A percentile compares a stretch with the other conserved stretches of the same genome.
Evolutionary conservation across 176 grass and related monocot species (phyloP).

Genomic region (Avena atlantica): DNA sequence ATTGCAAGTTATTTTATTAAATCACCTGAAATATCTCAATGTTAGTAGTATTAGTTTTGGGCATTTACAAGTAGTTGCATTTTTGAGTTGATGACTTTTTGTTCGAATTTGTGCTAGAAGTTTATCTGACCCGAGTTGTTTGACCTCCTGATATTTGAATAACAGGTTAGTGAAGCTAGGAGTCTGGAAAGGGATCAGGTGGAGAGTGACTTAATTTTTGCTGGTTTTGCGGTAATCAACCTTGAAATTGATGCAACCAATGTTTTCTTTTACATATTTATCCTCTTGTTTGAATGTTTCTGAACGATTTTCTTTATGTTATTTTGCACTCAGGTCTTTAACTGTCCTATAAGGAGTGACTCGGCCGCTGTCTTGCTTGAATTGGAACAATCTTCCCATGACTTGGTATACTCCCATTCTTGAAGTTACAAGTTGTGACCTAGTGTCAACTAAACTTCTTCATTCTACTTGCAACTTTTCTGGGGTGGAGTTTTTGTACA

Average conservation of each 20-base stretch:
- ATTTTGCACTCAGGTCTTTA: conserved; percentile 78
- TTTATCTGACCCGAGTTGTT: conserved; percentile 29
- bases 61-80: conserved; percentile 8
- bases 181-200: conserved; percentile 88
- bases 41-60: not conserved
- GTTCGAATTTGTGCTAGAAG: conserved; percentile 13
- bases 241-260: not conserved
- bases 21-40: conserved; percentile 7
- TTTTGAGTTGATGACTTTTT: conserved; percentile 1
- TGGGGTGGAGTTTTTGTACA: not conserved
- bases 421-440: not conserved
- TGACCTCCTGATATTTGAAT: conserved; percentile 38
- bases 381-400: conserved; percentile 92
- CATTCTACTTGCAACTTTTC: conserved; percentile 4
- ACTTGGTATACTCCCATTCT: conserved; percentile 70
- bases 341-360: conserved; percentile 92
- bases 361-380: conserved; percentile 79
- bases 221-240: conserved; percentile 91
- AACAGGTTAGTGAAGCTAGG: conserved; percentile 97
- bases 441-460: conserved; percentile 14
- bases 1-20: not conserved
- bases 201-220: conserved; percentile 82
- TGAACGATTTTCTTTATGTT: conserved; percentile 18
- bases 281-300: conserved; percentile 11
- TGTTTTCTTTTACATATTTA: conserved; percentile 2